These are phyloP conservation scores for Candida golubevii DNA, from an alignment of 805 yeast species.

Conservation along the genomic window DNA sequence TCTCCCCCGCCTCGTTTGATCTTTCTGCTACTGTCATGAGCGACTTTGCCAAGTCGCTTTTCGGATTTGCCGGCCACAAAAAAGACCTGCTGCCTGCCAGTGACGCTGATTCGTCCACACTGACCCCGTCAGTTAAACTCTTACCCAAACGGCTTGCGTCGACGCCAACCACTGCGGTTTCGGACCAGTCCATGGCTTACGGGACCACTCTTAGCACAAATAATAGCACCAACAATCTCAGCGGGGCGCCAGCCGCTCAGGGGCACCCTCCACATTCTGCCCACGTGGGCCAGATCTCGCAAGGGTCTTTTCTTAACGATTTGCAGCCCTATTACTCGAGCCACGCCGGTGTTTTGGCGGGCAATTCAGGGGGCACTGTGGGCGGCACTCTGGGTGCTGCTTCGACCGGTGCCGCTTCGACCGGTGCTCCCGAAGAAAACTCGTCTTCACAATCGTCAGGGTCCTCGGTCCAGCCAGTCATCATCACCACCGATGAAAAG, in stretches of 20 bases:
- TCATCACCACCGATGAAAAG: slow-evolving; percentile 40
- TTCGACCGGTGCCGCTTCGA: background rate
- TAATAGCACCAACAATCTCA: background rate
- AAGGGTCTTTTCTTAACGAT: slow-evolving; percentile 11
- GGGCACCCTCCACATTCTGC: background rate
- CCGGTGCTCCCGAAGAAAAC: background rate
- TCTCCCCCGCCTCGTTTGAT: too few relatives aligned
- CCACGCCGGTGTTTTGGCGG: background rate
- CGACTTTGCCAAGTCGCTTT: slow-evolving; percentile 43
- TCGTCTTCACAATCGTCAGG: slow-evolving; percentile 11
- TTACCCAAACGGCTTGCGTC: slow-evolving; percentile 37
- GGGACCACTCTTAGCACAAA: slow-evolving; percentile 49
- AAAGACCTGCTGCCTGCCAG: slow-evolving; percentile 19
- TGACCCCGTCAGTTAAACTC: slow-evolving; percentile 17
- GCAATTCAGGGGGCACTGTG: background rate
- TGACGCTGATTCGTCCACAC: slow-evolving; percentile 6
- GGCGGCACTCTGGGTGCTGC: background rate
- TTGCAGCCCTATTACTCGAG: slow-evolving; percentile 18
- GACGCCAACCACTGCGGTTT: slow-evolving; percentile 67
- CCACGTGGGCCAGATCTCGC: background rate
- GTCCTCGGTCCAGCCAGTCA: slow-evolving; percentile 20
- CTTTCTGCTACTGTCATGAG: slow-evolving; percentile 25
- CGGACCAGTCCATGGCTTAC: slow-evolving; percentile 57
- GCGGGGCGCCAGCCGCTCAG: slow-evolving; percentile 1
- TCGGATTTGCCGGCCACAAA: slow-evolving; percentile 36